Base-by-base conservation (phyloP, 805 yeast genomes). In the Candida incommunis region DNA sequence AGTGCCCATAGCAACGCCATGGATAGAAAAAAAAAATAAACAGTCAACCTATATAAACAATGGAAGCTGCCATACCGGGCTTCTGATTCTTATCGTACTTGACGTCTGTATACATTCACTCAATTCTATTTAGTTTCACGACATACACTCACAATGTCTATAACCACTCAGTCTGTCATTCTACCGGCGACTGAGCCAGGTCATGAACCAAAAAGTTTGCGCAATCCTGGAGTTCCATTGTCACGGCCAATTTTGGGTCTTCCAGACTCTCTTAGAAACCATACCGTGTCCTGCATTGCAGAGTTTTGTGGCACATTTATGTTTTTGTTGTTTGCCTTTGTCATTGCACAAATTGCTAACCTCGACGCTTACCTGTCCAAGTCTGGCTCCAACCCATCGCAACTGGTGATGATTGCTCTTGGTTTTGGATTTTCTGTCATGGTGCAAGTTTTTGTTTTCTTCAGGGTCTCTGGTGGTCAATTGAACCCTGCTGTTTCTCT, bases 351-450 rank as follows among this genome's bases (percentile, higher is more conserved):
- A 62, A 76, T 78, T 59, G 94, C 94, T 50, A 85, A 80, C 66
- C 74, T 70, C 52, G 78, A 70, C 52, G 66, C 70, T 15, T 51
- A 50, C 45, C 58, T 60, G 35, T 46, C 55, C 23, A 54, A 61
- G 43, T 46, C 49, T 7, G 79, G 76, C 24, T 70, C 81, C 40
- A 70, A 74, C 57, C 48, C 49, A 23, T 43, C 49, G 18, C 86
- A 78, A 62, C 62, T 82, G 51, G 72, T 82, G 51, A 80, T 84
- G 86, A 85, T 85, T 57, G 67, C 94, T 13, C 71, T 81, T 43
- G 95, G 94, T 56, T 84, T 84, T 66, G 95, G 95, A 52, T 81
- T 82, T 58, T 80, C 86, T 54, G 86, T 85, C 45, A 74, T 81
- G 77, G 78, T 81, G 52, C 76, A 74, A 54, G 83, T 82, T 43